Evolutionary conservation across 2,329 filamentous ascomycete genomes (phyloP).

Genomic region (Huntiella omanensis): DNA sequence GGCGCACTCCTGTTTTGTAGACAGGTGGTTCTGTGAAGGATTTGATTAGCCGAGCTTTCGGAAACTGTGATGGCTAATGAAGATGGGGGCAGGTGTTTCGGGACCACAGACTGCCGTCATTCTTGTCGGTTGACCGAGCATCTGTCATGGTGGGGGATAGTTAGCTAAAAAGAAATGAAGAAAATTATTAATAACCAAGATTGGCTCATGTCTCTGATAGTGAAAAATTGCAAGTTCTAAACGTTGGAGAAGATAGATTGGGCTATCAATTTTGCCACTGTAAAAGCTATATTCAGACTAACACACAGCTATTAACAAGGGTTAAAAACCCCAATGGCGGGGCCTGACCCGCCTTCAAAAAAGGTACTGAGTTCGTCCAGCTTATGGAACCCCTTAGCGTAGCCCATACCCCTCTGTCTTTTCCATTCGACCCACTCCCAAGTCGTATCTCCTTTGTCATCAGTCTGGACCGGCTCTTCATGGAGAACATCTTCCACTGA

Average conservation of each 20-base stretch:
- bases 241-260: no score
- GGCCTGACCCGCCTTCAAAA: conserved; percentile 34
- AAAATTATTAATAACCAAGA: no score
- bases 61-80: no score
- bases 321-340: conserved; percentile 31
- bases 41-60: neutral
- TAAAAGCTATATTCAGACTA: no score
- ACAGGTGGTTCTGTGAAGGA: neutral
- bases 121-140: neutral
- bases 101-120: neutral
- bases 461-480: neutral
- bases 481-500: conserved; percentile 18
- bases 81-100: neutral
- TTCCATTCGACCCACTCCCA: conserved; percentile 45
- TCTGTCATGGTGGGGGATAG: neutral
- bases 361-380: conserved; percentile 33
- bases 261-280: no score
- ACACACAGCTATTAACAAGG: conserved; percentile 18
- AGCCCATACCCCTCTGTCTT: conserved; percentile 34
- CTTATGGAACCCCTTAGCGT: conserved; percentile 35
- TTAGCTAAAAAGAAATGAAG: no score
- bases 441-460: conserved; percentile 17
- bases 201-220: no score
- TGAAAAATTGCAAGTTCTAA: neutral
- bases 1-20: no score